These are phyloP conservation scores for Cystobasidium ongulense DNA, from an alignment of 768 basidiomycete genomes.

Conservation along the genomic window DNA sequence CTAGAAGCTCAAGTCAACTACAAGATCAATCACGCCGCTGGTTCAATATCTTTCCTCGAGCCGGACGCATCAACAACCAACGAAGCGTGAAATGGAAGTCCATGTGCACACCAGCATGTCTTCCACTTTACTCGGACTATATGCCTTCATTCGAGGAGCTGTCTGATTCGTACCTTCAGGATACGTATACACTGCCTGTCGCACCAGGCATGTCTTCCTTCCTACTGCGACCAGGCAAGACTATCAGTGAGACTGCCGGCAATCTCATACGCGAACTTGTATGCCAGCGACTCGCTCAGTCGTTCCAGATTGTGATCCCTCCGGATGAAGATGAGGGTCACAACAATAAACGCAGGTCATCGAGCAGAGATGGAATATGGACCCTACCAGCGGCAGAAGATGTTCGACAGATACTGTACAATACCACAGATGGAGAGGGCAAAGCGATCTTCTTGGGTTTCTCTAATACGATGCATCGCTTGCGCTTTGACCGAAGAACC, in stretches of 20 bases:
- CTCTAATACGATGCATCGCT: constrained; percentile 87
- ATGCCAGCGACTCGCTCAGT: constrained; percentile 79
- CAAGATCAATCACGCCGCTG: constrained; percentile 60
- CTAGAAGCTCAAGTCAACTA: constrained; percentile 22
- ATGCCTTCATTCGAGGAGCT: constrained; percentile 70
- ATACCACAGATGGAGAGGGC: constrained; percentile 19
- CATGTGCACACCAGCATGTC: constrained; percentile 67
- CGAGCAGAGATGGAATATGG: neutral
- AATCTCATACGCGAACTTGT: constrained; percentile 77
- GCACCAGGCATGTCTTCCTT: constrained; percentile 77
- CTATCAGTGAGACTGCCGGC: constrained; percentile 44
- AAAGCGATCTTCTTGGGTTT: constrained; percentile 84
- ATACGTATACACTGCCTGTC: constrained; percentile 76
- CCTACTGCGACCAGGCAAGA: constrained; percentile 61
- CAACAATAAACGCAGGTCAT: too few species aligned
- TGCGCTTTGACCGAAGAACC: constrained; percentile 68
- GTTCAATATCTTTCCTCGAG: constrained; percentile 69
- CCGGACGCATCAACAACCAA: constrained; percentile 60
- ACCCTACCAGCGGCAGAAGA: constrained; percentile 16
- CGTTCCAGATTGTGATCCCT: constrained; percentile 78
- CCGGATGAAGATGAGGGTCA: constrained; percentile 53
- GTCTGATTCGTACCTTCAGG: constrained; percentile 53
- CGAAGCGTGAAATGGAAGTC: constrained; percentile 81
- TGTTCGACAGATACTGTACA: constrained; percentile 21
- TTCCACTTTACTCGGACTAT: constrained; percentile 83